These are phyloP conservation scores for Trapa incisa DNA, from an alignment of 345 rosid species.

Conservation along the genomic window DNA sequence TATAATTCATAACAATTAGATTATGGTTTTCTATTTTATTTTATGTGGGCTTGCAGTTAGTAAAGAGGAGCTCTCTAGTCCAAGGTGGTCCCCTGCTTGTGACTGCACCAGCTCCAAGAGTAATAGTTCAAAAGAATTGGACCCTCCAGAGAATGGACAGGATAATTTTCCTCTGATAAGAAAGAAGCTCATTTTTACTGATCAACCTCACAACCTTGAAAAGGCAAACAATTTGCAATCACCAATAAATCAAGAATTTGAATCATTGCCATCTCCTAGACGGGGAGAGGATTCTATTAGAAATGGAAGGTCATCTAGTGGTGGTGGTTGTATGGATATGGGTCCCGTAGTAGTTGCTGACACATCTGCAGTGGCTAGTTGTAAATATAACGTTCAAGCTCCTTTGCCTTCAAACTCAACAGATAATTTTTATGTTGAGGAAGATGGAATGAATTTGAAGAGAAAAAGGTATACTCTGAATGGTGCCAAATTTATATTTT, in stretches of 20 bases:
- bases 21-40: background rate
- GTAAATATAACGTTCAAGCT: slow-evolving; percentile 17
- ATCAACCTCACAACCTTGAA: background rate
- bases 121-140: slow-evolving; percentile 8
- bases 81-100: slow-evolving; percentile 6
- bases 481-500: background rate
- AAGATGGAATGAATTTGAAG: slow-evolving; percentile 23
- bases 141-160: background rate
- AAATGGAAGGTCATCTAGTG: slow-evolving; percentile 7
- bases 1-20: background rate
- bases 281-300: background rate
- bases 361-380: slow-evolving; percentile 17
- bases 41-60: slow-evolving; percentile 16
- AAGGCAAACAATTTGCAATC: background rate
- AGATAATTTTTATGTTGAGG: slow-evolving; percentile 17
- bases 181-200: background rate
- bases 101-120: background rate
- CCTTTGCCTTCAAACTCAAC: slow-evolving; percentile 14
- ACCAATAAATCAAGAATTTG: background rate
- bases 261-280: slow-evolving; percentile 3
- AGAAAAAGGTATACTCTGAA: slow-evolving; percentile 32
- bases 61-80: slow-evolving; percentile 8
- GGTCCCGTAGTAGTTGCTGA: slow-evolving; percentile 20
- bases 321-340: slow-evolving; percentile 22
- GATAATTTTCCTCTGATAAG: background rate